phyloP scores from a whole-genome alignment of 257 asterid genomes.

The Nicotiana attenuata region DNA sequence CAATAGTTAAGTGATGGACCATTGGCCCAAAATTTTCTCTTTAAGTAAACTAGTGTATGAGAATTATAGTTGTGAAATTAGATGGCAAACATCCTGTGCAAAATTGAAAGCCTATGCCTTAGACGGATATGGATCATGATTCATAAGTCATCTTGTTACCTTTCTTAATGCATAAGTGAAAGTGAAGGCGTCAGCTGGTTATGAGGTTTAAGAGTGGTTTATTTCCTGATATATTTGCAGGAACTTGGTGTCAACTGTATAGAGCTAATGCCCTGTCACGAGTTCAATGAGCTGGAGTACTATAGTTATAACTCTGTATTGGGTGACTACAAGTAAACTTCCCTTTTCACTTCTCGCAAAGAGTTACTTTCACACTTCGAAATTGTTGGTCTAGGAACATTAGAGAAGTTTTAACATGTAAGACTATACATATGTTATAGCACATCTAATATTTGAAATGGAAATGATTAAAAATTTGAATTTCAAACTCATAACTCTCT shows the following conservation, averaged over 20 bases:
- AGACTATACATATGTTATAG: neutral
- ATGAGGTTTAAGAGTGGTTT: neutral
- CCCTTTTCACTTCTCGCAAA: neutral
- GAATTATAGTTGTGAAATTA: neutral
- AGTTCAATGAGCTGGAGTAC: constrained; percentile 93
- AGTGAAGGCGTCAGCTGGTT: neutral
- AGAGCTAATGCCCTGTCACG: constrained; percentile 99
- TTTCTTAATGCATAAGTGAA: neutral
- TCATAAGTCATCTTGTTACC: neutral
- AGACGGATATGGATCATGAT: neutral
- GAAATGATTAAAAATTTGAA: neutral
- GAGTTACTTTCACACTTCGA: neutral
- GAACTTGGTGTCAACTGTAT: constrained; percentile 96
- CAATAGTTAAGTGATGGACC: neutral
- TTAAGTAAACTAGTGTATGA: neutral
- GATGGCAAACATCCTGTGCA: neutral
- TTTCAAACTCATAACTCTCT: neutral
- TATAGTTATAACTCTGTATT: constrained; percentile 80
- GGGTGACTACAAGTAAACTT: constrained; percentile 84
- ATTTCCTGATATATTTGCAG: constrained; percentile 34
- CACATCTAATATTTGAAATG: neutral
- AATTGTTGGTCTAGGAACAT: neutral
- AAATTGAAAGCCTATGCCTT: neutral
- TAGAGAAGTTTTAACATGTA: neutral
- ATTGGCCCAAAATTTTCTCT: neutral